Base-by-base conservation (phyloP, 257 asterid genomes). In the Osmanthus fragrans region DNA sequence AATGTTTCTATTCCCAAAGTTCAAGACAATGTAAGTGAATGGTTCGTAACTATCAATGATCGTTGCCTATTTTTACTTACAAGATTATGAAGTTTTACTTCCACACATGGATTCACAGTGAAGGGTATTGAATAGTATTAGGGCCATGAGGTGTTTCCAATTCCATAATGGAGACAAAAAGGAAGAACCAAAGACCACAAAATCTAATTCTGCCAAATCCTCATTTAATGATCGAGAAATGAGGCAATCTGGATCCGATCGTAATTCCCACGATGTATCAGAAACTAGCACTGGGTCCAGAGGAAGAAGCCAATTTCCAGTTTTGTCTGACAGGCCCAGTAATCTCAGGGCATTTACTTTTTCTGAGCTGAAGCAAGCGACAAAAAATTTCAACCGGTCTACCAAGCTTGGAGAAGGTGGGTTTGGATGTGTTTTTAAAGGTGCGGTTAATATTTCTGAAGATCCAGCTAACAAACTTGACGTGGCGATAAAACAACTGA, bases 391-490 rank as follows among this genome's bases (percentile, higher is more conserved):
- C 82, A 88, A 88, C 68, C 85, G 83, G 34, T 80, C 86, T 18
- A 73, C 88, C 71, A 90, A 88, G 84, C 90, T 94, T 3, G 98
- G 98, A 23, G 98, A 94, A 86, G 98, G 98, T 73, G 97, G 97
- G 75, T 94, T 94, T 82, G 97, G 98, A 27, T 89, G 90, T 73
- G 99, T 96, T 54, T 96, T 65, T 80, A 90, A 84, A 86, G 97
- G 94, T 2, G 58, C 82, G 0, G 77, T 92, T 49, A 89, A 85
- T 77, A 77, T 77, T 76, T 80, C 85, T 5, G 92, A 89, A 11
- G 96, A 92, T 83, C 92, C 96, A 7, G 64, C 83, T 63, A 80
- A 80, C 77, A 92, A 77, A 74, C 49, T 85, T 21, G 93, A 87
- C 0, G 96, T 92, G 73, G 98, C 98, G 45, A 74, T 94, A 60